Conservation (phyloP, 169 alveolate species). For the Plasmodium relictum region DNA sequence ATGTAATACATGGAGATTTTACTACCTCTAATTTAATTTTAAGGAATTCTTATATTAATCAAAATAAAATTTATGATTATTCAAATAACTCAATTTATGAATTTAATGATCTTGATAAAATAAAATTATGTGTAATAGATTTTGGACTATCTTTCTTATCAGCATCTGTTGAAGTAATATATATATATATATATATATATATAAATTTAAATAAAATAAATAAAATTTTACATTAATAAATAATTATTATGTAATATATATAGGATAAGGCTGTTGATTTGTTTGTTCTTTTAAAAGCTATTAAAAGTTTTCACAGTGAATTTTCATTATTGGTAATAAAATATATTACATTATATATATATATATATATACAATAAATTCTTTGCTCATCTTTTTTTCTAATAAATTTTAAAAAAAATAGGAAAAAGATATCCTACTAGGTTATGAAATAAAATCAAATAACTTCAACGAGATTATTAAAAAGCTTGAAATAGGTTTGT, state of each 20-base stretch:
- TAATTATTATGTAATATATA: neutral
- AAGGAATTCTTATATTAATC: conserved; percentile 71
- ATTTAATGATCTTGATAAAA: conserved; percentile 6
- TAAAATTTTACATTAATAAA: neutral
- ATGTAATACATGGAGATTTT: conserved; percentile 85
- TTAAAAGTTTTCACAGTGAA: conserved; percentile 72
- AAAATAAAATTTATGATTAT: conserved; percentile 26
- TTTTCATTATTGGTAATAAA: conserved; percentile 29
- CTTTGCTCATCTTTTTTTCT: neutral
- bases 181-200: neutral
- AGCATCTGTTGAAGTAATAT: conserved; percentile 81
- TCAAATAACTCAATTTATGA: conserved; percentile 17
- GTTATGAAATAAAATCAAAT: conserved; percentile 35
- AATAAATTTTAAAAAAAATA: neutral
- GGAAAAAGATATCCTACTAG: conserved; percentile 54
- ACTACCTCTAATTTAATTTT: conserved; percentile 84
- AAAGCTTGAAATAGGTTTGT: conserved; percentile 56
- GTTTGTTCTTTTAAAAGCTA: conserved; percentile 83
- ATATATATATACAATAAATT: neutral
- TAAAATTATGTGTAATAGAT: conserved; percentile 79
- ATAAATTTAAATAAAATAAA: neutral
- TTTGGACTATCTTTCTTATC: conserved; percentile 85
- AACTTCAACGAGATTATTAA: conserved; percentile 24
- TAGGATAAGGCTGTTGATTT: conserved; percentile 88
- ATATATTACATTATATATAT: neutral